phyloP scores from a whole-genome alignment of 768 basidiomycete genomes.

The Neoboletus magnificus region DNA sequence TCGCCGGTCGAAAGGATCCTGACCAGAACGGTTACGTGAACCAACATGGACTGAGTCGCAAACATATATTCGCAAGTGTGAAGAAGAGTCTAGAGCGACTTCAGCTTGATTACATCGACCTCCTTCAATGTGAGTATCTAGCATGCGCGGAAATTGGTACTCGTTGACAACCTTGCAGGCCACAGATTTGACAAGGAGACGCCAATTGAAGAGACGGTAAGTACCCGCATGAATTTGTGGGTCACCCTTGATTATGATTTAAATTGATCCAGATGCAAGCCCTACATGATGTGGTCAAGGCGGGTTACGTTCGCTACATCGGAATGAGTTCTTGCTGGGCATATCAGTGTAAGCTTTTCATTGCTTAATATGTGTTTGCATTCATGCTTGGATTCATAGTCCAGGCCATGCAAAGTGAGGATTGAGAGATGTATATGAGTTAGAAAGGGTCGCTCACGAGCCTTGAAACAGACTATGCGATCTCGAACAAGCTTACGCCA shows the following conservation, averaged over 20 bases:
- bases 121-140: constrained; percentile 44
- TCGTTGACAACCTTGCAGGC: constrained; percentile 22
- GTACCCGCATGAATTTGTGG: not conserved
- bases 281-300: constrained; percentile 48
- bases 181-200: constrained; percentile 52
- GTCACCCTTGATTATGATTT: not conserved
- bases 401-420: constrained; percentile 40
- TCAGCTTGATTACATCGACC: constrained; percentile 53
- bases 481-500: constrained; percentile 43
- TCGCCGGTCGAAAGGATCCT: constrained; percentile 19
- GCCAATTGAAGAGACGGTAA: constrained; percentile 44
- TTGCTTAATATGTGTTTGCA: not conserved
- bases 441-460: not conserved
- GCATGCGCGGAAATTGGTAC: not conserved
- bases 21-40: constrained; percentile 47
- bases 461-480: constrained; percentile 35
- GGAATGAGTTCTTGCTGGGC: constrained; percentile 43
- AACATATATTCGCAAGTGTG: constrained; percentile 59
- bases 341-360: constrained; percentile 33
- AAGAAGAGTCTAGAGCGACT: constrained; percentile 41
- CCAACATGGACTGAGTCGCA: constrained; percentile 44
- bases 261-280: constrained; percentile 39
- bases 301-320: constrained; percentile 47
- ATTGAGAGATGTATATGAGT: not conserved
- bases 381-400: constrained; percentile 21